Percentiles rank a stretch among this genome's conserved stretches.
Conservation (phyloP, 768 basidiomycete species). For the Rhizopogon roseolus region DNA sequence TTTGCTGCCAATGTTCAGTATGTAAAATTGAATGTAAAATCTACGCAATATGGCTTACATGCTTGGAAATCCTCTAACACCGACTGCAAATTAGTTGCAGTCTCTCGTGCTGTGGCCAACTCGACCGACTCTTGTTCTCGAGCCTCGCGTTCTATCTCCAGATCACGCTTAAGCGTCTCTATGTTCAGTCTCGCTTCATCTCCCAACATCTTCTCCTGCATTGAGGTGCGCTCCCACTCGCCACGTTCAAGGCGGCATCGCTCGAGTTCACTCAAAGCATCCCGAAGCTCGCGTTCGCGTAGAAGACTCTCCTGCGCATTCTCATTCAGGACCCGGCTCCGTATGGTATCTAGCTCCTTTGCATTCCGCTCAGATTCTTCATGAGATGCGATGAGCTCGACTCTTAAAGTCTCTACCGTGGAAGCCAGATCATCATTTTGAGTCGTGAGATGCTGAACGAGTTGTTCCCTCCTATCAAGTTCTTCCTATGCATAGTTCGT, state of each 20-base stretch:
- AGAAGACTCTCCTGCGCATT: constrained; percentile 63
- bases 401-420: constrained; percentile 75
- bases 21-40: background rate
- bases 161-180: constrained; percentile 54
- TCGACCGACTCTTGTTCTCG: constrained; percentile 50
- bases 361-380: constrained; percentile 70
- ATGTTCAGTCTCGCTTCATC: constrained; percentile 65
- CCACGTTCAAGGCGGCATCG: constrained; percentile 78
- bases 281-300: constrained; percentile 78
- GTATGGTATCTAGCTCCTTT: constrained; percentile 63
- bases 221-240: constrained; percentile 59
- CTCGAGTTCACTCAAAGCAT: constrained; percentile 84
- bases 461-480: constrained; percentile 87
- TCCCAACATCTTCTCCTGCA: constrained; percentile 61
- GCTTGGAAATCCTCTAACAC: constrained; percentile 95
- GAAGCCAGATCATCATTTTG: constrained; percentile 70
- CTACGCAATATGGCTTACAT: constrained; percentile 44
- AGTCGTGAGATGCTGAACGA: constrained; percentile 70
- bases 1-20: constrained; percentile 50
- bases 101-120: constrained; percentile 67
- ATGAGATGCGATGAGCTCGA: constrained; percentile 73
- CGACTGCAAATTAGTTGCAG: constrained; percentile 79
- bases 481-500: constrained; percentile 72
- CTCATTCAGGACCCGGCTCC: constrained; percentile 60
- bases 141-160: constrained; percentile 61